phyloP scores from a whole-genome alignment of 352 stramenopile species.

The Globisporangium abappressorium region DNA sequence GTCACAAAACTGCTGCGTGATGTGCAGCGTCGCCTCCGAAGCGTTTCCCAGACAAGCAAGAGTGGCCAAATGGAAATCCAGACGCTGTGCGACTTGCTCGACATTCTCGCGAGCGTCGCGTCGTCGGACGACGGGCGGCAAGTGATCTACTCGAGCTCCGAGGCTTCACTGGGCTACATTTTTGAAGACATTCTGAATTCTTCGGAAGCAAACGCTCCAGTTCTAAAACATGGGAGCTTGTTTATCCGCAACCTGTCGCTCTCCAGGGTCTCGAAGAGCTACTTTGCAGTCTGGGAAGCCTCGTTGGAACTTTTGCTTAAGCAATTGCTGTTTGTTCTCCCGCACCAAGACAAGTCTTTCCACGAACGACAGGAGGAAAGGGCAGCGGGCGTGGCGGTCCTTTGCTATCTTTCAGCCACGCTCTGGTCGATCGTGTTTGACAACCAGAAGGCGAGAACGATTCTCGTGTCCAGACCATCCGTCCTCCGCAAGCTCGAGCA shows the following conservation, averaged over 20 bases:
- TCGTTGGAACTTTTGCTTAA: slow-evolving; percentile 35
- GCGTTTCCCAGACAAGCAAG: slow-evolving; percentile 33
- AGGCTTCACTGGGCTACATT: slow-evolving; percentile 33
- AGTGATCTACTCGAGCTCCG: slow-evolving; percentile 31
- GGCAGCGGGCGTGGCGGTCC: neutral
- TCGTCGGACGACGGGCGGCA: slow-evolving; percentile 44
- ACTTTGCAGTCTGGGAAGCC: slow-evolving; percentile 60
- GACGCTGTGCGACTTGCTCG: slow-evolving; percentile 41
- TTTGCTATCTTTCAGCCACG: slow-evolving; percentile 27
- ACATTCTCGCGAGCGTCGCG: slow-evolving; percentile 39
- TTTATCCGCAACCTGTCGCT: slow-evolving; percentile 63
- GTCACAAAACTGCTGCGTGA: slow-evolving; percentile 34
- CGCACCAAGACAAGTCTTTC: neutral
- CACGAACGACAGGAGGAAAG: neutral
- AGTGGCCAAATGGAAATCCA: slow-evolving; percentile 27
- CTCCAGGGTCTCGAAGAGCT: slow-evolving; percentile 45
- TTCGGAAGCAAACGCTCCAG: slow-evolving; percentile 9
- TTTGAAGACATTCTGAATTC: slow-evolving; percentile 48
- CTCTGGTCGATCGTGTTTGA: slow-evolving; percentile 62
- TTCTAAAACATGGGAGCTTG: slow-evolving; percentile 34
- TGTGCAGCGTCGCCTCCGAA: slow-evolving; percentile 37
- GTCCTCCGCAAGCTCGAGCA: slow-evolving; percentile 34
- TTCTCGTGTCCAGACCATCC: slow-evolving; percentile 30
- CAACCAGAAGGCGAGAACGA: slow-evolving; percentile 55
- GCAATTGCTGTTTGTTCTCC: slow-evolving; percentile 16